These are phyloP conservation scores for Hypericum perforatum DNA, from an alignment of 345 rosid species.

Conservation along the genomic window DNA sequence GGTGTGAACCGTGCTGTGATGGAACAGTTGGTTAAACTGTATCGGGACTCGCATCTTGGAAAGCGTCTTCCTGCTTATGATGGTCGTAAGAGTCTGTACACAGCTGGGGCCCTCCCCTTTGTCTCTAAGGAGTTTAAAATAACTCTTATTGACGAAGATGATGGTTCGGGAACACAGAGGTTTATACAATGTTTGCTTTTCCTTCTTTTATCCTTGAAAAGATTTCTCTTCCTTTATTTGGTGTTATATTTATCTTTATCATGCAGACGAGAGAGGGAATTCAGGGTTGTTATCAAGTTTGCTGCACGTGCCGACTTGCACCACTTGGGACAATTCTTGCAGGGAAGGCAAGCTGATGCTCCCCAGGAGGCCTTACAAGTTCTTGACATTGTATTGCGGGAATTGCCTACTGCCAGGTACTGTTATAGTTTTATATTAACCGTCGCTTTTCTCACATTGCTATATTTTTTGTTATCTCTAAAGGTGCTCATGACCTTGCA, in stretches of 20 bases:
- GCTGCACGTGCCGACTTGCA: slow-evolving; percentile 92
- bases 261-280: slow-evolving; percentile 68
- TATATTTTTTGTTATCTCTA: background rate
- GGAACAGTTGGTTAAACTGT: slow-evolving; percentile 47
- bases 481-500: slow-evolving; percentile 10
- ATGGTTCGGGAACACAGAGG: slow-evolving; percentile 73
- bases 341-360: slow-evolving; percentile 86
- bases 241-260: background rate
- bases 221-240: background rate
- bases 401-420: slow-evolving; percentile 53
- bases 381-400: slow-evolving; percentile 94
- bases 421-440: background rate
- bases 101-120: slow-evolving; percentile 91
- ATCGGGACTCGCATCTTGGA: slow-evolving; percentile 73
- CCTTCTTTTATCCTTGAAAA: background rate
- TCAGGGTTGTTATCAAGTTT: slow-evolving; percentile 59
- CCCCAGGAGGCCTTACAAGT: slow-evolving; percentile 98
- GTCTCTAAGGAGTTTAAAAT: slow-evolving; percentile 62
- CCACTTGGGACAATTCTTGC: slow-evolving; percentile 71
- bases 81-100: slow-evolving; percentile 85
- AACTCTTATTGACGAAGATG: slow-evolving; percentile 68
- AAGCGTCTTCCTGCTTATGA: slow-evolving; percentile 92
- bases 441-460: background rate
- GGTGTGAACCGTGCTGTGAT: slow-evolving; percentile 86
- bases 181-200: slow-evolving; percentile 3